These are phyloP conservation scores for Primulina eburnea DNA, from an alignment of 257 asterid species.

Conservation along the genomic window DNA sequence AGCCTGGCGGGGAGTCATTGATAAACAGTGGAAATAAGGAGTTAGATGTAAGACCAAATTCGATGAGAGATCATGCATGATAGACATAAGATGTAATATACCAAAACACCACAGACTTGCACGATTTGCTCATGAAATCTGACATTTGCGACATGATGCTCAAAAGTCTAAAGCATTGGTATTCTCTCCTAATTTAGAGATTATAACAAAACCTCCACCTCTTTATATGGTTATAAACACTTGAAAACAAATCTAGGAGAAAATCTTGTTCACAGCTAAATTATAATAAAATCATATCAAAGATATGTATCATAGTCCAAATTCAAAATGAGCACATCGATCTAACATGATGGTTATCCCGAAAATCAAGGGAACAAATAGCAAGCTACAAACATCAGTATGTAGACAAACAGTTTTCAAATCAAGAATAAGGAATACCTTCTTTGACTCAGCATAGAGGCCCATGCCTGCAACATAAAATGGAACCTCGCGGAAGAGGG, in stretches of 20 bases:
- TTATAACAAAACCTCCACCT: neutral
- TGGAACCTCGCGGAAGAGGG: slow-evolving; percentile 90
- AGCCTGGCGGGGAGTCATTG: slow-evolving; percentile 37
- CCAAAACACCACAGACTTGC: neutral
- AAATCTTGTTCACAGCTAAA: neutral
- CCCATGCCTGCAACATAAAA: slow-evolving; percentile 97
- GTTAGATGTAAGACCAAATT: neutral
- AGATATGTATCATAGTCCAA: neutral
- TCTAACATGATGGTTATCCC: too few species aligned
- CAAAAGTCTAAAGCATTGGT: neutral
- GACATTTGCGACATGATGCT: neutral
- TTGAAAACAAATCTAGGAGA: neutral
- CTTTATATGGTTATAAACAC: neutral
- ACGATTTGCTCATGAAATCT: neutral
- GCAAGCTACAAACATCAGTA: too few species aligned
- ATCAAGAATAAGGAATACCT: slow-evolving; percentile 38
- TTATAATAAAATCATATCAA: too few species aligned
- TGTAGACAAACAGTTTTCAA: neutral
- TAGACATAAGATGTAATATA: too few species aligned
- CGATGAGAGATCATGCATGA: neutral
- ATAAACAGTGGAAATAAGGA: neutral
- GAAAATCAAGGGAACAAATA: too few species aligned
- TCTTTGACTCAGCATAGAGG: slow-evolving; percentile 92
- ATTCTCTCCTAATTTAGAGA: neutral
- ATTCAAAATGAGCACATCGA: neutral